Percentiles rank a stretch among this genome's conserved stretches.
These are phyloP conservation scores for Sugiyamaella japonica DNA, from an alignment of 1,139 yeast genomes.

Conservation along the genomic window DNA sequence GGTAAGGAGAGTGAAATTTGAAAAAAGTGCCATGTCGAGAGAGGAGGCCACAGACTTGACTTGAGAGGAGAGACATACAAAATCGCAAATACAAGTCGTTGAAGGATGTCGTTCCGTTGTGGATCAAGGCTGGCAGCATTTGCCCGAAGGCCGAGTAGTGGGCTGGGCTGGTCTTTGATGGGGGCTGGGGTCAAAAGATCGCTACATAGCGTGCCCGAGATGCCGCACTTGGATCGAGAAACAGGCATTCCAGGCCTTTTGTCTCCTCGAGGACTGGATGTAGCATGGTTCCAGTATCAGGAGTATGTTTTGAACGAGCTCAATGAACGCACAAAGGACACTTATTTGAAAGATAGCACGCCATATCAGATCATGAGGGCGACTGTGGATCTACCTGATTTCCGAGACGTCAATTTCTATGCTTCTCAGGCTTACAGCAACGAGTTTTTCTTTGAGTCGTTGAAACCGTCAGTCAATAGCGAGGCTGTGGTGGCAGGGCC, in stretches of 20 bases:
- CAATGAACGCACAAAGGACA: constrained; percentile 44
- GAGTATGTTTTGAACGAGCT: constrained; percentile 64
- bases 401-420: constrained; percentile 63
- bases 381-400: constrained; percentile 67
- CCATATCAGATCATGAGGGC: constrained; percentile 59
- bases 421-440: constrained; percentile 93
- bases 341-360: constrained; percentile 27
- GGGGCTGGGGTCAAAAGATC: not conserved
- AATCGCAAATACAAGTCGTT: not conserved
- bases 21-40: not conserved
- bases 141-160: too few relatives aligned
- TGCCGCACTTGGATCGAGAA: constrained; percentile 34
- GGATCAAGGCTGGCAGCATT: too few relatives aligned
- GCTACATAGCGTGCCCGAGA: constrained; percentile 37
- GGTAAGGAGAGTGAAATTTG: constrained; percentile 12
- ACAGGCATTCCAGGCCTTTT: constrained; percentile 74
- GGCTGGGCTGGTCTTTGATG: not conserved
- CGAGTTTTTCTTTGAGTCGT: constrained; percentile 80
- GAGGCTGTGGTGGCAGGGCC: constrained; percentile 28
- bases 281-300: constrained; percentile 85
- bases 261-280: constrained; percentile 64
- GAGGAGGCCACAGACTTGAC: too few relatives aligned
- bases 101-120: not conserved
- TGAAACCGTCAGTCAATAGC: constrained; percentile 40
- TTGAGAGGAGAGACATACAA: too few relatives aligned